Base-by-base conservation (phyloP, 2,329 filamentous ascomycete genomes). In the Colletotrichum sp. region DNA sequence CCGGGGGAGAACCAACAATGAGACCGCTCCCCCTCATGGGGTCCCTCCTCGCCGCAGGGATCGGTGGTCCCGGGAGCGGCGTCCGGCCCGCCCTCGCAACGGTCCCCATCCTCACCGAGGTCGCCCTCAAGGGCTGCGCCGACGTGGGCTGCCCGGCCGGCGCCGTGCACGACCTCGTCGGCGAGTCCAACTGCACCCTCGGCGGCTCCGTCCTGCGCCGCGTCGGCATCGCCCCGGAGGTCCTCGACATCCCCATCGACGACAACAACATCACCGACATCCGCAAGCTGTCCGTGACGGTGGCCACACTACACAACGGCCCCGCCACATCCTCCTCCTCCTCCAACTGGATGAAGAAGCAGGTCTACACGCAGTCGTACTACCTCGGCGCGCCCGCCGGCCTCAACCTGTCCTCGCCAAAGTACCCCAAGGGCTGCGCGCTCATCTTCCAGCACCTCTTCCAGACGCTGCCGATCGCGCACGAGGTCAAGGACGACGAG, bases 371-470 rank as follows among this genome's bases (percentile, higher is more conserved):
- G 12, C 74, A 76, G 28, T 76, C 74, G 26, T 76, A 76, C 65
- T 76, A 73, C 71, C 70, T 76, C 36, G 74, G 74, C 49, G 74
- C 74, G 26, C 74, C 74, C 55, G 5, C 70, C 12, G 74, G 74
- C 3, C 64, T 76, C 2, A 69, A 76, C 26, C 74, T 76, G 4
- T 64, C 74, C 1, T 60, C 60, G 12, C 44, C 60, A 12, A 13
- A n/a, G 12, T 76, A 76, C 34, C 74, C 74, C 5, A 76, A 76
- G 59, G 74, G 74, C 32, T 76, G 74, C 26, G 74, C 70, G 44
- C 70, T 76, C 59, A 76, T 76, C 49, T 76, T 76, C 59, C 74
- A 76, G 32, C 74, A 76, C 74, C 71, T 76, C 13, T 76, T 76
- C 65, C 74, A 76, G 64, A 76, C 74, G 5, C 44, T 76, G 12